A percentile compares a stretch with the other conserved stretches of the same genome.
phyloP scores from a whole-genome alignment of 371 early-diverging fungal genomes.

The Mortierella sp. region DNA sequence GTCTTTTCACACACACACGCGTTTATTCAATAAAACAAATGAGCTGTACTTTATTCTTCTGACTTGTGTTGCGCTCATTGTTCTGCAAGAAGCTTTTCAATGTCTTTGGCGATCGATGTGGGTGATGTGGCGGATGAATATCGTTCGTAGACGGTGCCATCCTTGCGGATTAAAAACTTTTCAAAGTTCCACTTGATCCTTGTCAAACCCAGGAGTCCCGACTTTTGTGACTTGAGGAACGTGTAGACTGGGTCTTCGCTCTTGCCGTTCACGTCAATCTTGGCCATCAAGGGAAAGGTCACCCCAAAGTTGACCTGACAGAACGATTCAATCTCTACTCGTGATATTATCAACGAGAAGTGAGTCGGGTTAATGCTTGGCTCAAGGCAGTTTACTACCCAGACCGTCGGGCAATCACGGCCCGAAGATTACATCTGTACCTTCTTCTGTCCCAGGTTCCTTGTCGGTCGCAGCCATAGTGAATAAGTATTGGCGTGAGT shows the following conservation, averaged over 20 bases:
- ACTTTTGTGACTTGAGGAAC: constrained; percentile 76
- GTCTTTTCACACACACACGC: neutral
- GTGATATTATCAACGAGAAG: neutral
- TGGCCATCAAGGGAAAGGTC: constrained; percentile 87
- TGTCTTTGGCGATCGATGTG: constrained; percentile 64
- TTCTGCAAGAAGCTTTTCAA: constrained; percentile 63
- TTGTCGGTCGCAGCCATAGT: constrained; percentile 13
- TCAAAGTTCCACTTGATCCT: constrained; percentile 87
- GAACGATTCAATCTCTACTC: constrained; percentile 72
- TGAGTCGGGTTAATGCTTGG: neutral
- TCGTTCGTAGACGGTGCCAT: constrained; percentile 78
- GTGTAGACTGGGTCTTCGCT: constrained; percentile 81
- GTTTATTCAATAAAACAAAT: neutral
- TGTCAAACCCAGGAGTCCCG: constrained; percentile 71
- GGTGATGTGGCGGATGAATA: constrained; percentile 74
- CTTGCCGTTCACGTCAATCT: constrained; percentile 89
- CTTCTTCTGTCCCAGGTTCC: constrained; percentile 71
- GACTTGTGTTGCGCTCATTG: neutral
- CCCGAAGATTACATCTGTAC: constrained; percentile 9
- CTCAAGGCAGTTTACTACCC: neutral
- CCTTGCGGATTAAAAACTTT: constrained; percentile 81
- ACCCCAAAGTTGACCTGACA: constrained; percentile 80
- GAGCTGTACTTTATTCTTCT: neutral
- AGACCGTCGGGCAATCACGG: too few species aligned
- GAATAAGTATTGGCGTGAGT: neutral